Evolutionary conservation across 164 flowering plant species (phyloP).

Genomic region (Piper betle): DNA sequence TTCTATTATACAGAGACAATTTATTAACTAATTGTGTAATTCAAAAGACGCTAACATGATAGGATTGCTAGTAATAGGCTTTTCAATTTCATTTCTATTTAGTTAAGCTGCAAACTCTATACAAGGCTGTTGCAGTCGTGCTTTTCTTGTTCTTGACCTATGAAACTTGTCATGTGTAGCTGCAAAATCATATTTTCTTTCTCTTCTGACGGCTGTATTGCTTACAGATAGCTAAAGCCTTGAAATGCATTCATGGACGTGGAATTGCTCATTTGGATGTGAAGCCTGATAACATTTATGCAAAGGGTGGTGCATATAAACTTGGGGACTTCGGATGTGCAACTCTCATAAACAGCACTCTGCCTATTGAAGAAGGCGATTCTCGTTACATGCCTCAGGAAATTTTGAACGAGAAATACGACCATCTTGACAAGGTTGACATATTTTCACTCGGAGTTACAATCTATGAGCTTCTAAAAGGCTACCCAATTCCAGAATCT

Average conservation of each 20-base stretch:
- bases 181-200: not conserved
- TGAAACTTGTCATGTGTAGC: not conserved
- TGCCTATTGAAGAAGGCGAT: constrained; percentile 94
- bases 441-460: constrained; percentile 83
- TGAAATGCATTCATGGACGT: constrained; percentile 65
- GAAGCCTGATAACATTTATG: constrained; percentile 93
- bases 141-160: too few relatives aligned
- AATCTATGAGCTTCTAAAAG: constrained; percentile 66
- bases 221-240: constrained; percentile 65
- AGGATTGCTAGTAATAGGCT: too few relatives aligned
- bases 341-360: constrained; percentile 54
- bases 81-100: too few relatives aligned
- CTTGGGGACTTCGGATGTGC: constrained; percentile 99
- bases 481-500: constrained; percentile 66
- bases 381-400: constrained; percentile 96
- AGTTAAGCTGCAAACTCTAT: too few relatives aligned
- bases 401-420: constrained; percentile 74
- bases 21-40: too few relatives aligned
- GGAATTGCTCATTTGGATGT: constrained; percentile 86
- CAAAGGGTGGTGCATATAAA: constrained; percentile 70
- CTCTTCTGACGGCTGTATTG: not conserved
- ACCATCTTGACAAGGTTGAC: constrained; percentile 81
- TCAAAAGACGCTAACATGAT: too few relatives aligned
- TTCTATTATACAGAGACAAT: too few relatives aligned
- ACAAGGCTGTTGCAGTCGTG: too few relatives aligned